These are phyloP conservation scores for Suhomyces xylopsoci DNA, from an alignment of 805 yeast species.

Conservation along the genomic window DNA sequence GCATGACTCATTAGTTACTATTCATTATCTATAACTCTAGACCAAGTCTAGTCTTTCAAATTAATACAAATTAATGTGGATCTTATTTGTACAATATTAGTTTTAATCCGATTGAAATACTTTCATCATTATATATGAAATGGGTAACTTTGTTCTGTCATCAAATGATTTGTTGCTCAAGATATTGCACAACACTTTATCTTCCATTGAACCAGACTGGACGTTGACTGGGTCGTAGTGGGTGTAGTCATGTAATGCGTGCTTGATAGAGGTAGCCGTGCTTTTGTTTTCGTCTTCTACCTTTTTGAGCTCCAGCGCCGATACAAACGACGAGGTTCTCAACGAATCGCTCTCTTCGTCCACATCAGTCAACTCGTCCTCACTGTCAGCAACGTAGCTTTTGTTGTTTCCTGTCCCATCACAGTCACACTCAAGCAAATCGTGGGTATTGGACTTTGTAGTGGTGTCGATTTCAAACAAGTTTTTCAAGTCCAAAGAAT, in stretches of 20 bases:
- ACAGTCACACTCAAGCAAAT: conserved; percentile 64
- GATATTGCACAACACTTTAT: conserved; percentile 30
- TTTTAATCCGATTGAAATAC: conserved; percentile 16
- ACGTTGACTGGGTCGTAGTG: conserved; percentile 53
- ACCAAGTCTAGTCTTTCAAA: too few species aligned
- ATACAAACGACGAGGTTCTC: conserved; percentile 39
- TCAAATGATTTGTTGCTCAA: conserved; percentile 13
- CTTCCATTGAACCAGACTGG: conserved; percentile 11
- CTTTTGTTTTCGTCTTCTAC: conserved; percentile 25
- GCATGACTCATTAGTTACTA: too few species aligned
- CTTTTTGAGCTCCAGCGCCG: conserved; percentile 50
- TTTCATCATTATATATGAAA: conserved; percentile 43
- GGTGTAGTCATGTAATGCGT: conserved; percentile 58
- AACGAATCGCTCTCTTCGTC: conserved; percentile 9
- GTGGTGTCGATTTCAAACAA: conserved; percentile 58
- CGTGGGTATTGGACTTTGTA: conserved; percentile 71
- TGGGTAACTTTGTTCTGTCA: conserved; percentile 15
- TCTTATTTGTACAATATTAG: too few species aligned
- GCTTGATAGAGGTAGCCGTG: conserved; percentile 41
- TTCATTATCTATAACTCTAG: too few species aligned
- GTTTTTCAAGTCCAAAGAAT: conserved; percentile 64
- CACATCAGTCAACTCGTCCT: conserved; percentile 2
- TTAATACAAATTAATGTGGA: too few species aligned
- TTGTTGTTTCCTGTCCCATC: conserved; percentile 48
- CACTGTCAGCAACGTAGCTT: conserved; percentile 16